Conservation (phyloP, 441 rosid species). For the Gossypium aridum region DNA sequence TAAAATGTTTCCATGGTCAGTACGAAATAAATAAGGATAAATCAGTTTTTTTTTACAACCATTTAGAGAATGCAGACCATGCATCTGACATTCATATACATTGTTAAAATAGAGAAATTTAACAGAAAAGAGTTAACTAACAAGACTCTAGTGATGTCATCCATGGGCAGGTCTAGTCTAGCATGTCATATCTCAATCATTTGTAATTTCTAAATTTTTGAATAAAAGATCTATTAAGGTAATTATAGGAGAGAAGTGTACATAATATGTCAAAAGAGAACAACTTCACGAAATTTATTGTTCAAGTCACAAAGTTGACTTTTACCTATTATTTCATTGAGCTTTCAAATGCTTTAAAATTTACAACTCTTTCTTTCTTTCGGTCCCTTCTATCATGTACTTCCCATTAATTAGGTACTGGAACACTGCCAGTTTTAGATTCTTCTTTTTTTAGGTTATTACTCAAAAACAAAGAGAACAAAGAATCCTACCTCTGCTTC, state of each 20-base stretch:
- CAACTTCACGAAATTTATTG: neutral
- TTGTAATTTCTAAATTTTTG: neutral
- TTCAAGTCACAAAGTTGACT: neutral
- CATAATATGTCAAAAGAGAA: neutral
- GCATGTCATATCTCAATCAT: constrained; percentile 1
- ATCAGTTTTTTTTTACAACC: constrained; percentile 1
- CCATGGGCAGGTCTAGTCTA: constrained; percentile 2
- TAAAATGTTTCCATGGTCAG: neutral
- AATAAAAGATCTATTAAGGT: neutral
- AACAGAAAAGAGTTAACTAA: neutral
- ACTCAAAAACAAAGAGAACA: neutral
- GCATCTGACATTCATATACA: neutral
- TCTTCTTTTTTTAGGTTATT: neutral
- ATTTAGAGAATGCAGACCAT: neutral
- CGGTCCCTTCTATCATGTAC: neutral
- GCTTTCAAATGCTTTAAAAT: neutral
- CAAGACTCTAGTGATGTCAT: neutral
- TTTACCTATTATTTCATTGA: neutral
- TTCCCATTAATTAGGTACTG: neutral
- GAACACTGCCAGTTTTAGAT: neutral
- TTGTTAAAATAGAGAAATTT: neutral
- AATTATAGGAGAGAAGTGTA: neutral
- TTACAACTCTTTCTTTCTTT: neutral
- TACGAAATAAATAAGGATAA: neutral
- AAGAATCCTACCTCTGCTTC: constrained; percentile 54